These are phyloP conservation scores for Claviceps africana DNA, from an alignment of 2,329 filamentous ascomycete genomes.

Conservation along the genomic window DNA sequence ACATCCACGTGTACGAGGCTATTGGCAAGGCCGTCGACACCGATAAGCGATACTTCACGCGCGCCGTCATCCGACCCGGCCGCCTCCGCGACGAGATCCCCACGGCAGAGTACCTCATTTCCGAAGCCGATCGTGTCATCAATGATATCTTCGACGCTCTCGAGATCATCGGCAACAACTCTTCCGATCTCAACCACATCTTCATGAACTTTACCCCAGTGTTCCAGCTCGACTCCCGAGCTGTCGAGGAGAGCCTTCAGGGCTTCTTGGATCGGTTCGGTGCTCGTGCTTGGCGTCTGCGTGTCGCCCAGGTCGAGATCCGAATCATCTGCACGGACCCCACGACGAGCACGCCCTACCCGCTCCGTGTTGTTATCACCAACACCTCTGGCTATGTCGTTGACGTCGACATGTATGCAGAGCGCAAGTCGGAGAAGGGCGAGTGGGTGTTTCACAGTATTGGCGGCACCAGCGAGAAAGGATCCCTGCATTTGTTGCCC, in stretches of 20 bases:
- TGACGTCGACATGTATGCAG: slow-evolving; percentile 92
- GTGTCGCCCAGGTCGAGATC: slow-evolving; percentile 94
- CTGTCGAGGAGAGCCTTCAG: slow-evolving; percentile 84
- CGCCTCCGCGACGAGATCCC: slow-evolving; percentile 94
- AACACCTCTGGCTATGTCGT: slow-evolving; percentile 98
- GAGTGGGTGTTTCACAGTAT: slow-evolving; percentile 99
- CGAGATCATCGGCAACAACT: slow-evolving; percentile 98
- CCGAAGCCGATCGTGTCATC: slow-evolving; percentile 89
- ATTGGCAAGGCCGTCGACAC: slow-evolving; percentile 88
- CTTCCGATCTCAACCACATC: slow-evolving; percentile 98
- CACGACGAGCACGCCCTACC: slow-evolving; percentile 68
- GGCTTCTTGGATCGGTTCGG: slow-evolving; percentile 96
- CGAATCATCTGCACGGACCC: slow-evolving; percentile 96
- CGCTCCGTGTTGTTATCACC: slow-evolving; percentile 88
- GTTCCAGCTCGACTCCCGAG: slow-evolving; percentile 77
- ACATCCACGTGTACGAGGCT: slow-evolving; percentile 97
- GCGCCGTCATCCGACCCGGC: slow-evolving; percentile 85
- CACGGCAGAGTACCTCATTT: slow-evolving; percentile 96
- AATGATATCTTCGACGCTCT: slow-evolving; percentile 95
- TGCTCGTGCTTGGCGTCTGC: slow-evolving; percentile 85
- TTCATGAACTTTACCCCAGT: slow-evolving; percentile 99
- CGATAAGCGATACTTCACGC: slow-evolving; percentile 97
- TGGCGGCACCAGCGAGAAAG: slow-evolving; percentile 86
- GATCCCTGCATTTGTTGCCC: slow-evolving; percentile 83
- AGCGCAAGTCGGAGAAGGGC: slow-evolving; percentile 95